Percentiles rank a stretch among this genome's conserved stretches.
Conservation (phyloP, 768 basidiomycete genomes). For the Ramaria sp. region DNA sequence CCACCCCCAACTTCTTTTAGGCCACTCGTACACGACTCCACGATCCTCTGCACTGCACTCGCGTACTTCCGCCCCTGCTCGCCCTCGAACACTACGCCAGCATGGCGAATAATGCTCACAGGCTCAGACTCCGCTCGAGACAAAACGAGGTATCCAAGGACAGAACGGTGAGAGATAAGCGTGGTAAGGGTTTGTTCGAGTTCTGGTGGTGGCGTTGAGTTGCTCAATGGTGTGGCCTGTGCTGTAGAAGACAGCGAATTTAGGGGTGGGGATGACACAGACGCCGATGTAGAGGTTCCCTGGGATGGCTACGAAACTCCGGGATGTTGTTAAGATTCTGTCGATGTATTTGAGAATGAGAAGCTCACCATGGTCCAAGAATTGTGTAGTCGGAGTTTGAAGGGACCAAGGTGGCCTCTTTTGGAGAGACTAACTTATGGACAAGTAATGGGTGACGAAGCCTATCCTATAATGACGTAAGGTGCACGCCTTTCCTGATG, state of each 20-base stretch:
- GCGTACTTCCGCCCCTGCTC: slow-evolving; percentile 75
- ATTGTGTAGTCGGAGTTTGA: too few species aligned
- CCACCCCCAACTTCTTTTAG: slow-evolving; percentile 66
- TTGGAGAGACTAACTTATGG: too few species aligned
- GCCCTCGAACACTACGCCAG: slow-evolving; percentile 79
- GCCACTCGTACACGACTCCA: slow-evolving; percentile 68
- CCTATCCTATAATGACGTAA: too few species aligned
- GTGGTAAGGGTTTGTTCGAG: slow-evolving; percentile 70
- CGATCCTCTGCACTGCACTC: slow-evolving; percentile 58
- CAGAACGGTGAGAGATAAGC: slow-evolving; percentile 73
- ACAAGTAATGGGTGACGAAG: too few species aligned
- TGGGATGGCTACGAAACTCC: neutral
- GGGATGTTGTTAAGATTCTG: neutral
- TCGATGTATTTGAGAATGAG: neutral
- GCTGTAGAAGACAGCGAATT: neutral
- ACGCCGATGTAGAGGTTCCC: neutral
- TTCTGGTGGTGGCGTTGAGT: slow-evolving; percentile 48
- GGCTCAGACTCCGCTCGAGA: slow-evolving; percentile 48
- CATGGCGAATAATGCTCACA: slow-evolving; percentile 72
- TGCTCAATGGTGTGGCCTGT: slow-evolving; percentile 9
- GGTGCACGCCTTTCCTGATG: too few species aligned
- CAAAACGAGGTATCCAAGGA: slow-evolving; percentile 79
- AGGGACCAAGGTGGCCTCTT: too few species aligned
- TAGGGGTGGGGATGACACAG: neutral
- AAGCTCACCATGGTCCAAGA: neutral